Evolutionary conservation across 306 rosid genomes (phyloP), one percentile per base, ranked within the genome.

Genomic region (Alnus glutinosa): DNA sequence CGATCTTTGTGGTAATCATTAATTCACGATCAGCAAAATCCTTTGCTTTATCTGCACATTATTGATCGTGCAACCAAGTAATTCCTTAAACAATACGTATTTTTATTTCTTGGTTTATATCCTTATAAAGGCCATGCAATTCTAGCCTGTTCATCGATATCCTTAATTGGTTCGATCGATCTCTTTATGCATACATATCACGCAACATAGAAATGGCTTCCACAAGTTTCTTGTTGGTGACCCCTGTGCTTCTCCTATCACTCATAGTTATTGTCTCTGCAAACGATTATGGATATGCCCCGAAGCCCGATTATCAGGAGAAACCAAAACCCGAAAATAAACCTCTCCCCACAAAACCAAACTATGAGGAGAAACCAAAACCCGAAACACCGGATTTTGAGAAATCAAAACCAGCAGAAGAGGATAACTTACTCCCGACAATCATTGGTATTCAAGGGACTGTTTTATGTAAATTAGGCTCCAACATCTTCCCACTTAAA

Each of bases 21-120:
- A 28, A 28, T 59, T 57, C 32, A 19, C 23, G 28, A 55, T 55
- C 54, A 11, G 7, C 36, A 28, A 23, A 28, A 58, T 58, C 57
- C 14, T 1, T 50, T 28, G 28, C 7, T 32, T 28, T 30, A 28
- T 59, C 9, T 48, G 7, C n/a, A 23, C 28, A 23, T 23, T 23
- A 23, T 23, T 23, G 28, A 23, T 63, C 80, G 80, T 81, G 85
- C 85, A 74, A 36, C 80, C 81, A 74, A 44, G 80, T 52, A 55
- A 48, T 11, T 2, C 16, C 69, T 84, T 2, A 58, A 3, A 28
- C 9, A 9, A 23, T 58, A 58, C 9, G 9, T 58, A 58, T 28
- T 8, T 58, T 23, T 58, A 1, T 19, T 58, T 58, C 9, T 23
- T 23, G 12, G 4, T 58, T 57, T 11, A 19, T 23, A 23, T 23